Evolutionary conservation across 352 stramenopile species (phyloP), one percentile per base, ranked within the genome.

Genomic region (Phytophthora podocarpi): DNA sequence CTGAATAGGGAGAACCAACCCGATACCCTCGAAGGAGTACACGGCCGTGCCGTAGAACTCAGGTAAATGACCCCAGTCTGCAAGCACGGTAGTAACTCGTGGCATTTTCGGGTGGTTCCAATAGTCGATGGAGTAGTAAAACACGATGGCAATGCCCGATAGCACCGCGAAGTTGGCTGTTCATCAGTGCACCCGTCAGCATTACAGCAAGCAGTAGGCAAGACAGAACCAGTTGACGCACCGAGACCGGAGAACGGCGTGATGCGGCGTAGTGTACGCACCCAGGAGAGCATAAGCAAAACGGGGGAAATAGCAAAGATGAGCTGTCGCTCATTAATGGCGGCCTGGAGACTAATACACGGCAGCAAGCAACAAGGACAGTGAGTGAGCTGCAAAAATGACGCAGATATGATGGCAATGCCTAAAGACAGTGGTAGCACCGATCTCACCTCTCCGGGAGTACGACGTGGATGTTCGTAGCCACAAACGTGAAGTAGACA

Each of bases 401-500:
- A 34, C 7, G n/a, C n/a, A n/a, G n/a, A n/a, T n/a, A n/a, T n/a
- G n/a, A n/a, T n/a, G n/a, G n/a, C n/a, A n/a, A n/a, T n/a, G n/a
- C n/a, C n/a, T n/a, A 11, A n/a, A 28, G 8, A 10, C n/a, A 13
- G 20, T 18, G 1, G 5, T 20, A 18, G 4, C 12, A n/a, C 32
- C 6, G 23, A 16, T 47, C 63, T 24, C 62, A 90, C 82, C 72
- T 75, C 47, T 82, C 54, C 0, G 85, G 80, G 5, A 93, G 55
- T 1, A 93, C 76, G 18, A 86, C 82, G 67, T 91, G 80, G 61
- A 93, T 80, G 49, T 93, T 93, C 1, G 82, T 91, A 10, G 82
- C 84, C n/a, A 93, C 76, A 39, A 93, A 90, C 4, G 84, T 90
- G 51, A 93, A 93, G 60, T 91, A 93, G 28, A 93, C 82, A 30